Conservation (phyloP, 768 basidiomycete species). For the Suillus luteus region DNA sequence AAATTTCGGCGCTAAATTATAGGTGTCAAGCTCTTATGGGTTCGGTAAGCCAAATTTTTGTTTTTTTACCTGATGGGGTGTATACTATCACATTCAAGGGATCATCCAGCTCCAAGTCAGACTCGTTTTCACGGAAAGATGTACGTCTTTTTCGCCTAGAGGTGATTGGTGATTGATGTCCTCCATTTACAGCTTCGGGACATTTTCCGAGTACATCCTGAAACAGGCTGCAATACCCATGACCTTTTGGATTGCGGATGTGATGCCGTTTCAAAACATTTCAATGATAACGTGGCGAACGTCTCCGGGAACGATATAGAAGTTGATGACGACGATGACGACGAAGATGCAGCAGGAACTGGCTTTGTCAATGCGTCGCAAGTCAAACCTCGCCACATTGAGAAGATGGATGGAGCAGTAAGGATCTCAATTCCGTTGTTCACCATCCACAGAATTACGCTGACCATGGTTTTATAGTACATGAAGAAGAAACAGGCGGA, state of each 20-base stretch:
- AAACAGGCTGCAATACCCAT: conserved; percentile 88
- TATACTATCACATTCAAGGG: conserved; percentile 33
- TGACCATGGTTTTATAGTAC: conserved; percentile 44
- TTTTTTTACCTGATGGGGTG: background rate
- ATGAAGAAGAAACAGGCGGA: conserved; percentile 65
- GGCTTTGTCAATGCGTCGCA: conserved; percentile 73
- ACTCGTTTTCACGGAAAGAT: conserved; percentile 86
- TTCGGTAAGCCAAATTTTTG: conserved; percentile 43
- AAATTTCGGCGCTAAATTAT: background rate
- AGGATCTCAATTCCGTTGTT: conserved; percentile 22
- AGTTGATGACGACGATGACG: conserved; percentile 24
- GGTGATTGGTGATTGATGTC: conserved; percentile 6
- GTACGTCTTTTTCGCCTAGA: conserved; percentile 43
- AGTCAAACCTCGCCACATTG: conserved; percentile 45
- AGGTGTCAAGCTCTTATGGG: conserved; percentile 64
- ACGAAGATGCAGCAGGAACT: conserved; percentile 31
- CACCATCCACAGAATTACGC: background rate
- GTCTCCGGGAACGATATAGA: background rate
- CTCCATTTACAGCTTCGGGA: conserved; percentile 67
- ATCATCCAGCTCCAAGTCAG: conserved; percentile 62
- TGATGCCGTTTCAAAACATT: conserved; percentile 30
- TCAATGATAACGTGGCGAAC: conserved; percentile 9
- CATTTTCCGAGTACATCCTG: conserved; percentile 83
- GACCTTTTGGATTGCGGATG: conserved; percentile 87
- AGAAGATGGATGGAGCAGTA: conserved; percentile 57